Evolutionary conservation across 2,329 filamentous ascomycete genomes (phyloP), one percentile per base, ranked within the genome.

Genomic region (Nemania diffusa): DNA sequence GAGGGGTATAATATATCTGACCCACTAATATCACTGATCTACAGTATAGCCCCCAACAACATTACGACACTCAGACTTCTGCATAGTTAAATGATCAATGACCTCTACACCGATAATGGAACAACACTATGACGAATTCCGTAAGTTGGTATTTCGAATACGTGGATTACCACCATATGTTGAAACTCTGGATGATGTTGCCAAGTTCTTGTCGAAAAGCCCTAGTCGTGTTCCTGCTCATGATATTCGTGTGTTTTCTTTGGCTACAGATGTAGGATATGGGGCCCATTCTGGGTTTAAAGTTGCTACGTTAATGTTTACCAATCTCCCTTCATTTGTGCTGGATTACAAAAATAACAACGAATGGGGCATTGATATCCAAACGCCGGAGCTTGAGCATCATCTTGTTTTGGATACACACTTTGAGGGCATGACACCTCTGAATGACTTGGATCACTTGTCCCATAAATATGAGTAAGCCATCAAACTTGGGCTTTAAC

Each of bases 291-390:
- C 68, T 1, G 63, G 24, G 2, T 64, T 67, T 7, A 73, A 70
- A 56, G 69, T 72, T 2, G 72, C 65, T 13, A 73, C 72, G 2
- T 24, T 73, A 11, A 70, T 71, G 67, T 73, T 73, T 34, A 7
- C 15, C 2, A 65, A 44, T 20, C 34, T 57, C 2, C 70, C 69
- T 7, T 52, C 29, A 15, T 13, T 64, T 32, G 26, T 73, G n/a
- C 29, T 24, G 6, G 44, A 29, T 9, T 57, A 17, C 5, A 46
- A 24, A 44, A 68, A 46, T 62, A 63, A 62, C 1, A 13, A 27
- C 4, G 11, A 61, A 42, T 61, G 57, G 57, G 24, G 40, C 6
- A 42, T 57, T 22, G 22, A 13, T 32, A 61, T 70, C 4, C 37
- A 24, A 1, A 20, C n/a, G 2, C 3, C 22, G 7, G 61, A 58